Conservation (phyloP, 371 early-diverging fungal species). For the Mortierella sp. region DNA sequence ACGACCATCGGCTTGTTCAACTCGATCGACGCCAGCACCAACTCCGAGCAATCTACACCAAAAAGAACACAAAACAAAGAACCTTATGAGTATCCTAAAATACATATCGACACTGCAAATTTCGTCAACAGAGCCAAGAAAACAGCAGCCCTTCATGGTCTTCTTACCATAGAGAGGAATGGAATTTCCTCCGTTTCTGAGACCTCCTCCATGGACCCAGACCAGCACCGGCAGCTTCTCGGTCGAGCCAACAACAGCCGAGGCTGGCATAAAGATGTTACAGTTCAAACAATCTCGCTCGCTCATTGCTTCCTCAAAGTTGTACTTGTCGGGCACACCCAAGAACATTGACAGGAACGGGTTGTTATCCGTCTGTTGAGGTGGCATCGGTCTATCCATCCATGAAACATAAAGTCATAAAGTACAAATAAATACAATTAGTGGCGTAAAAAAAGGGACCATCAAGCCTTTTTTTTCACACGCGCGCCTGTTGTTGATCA, state of each 20-base stretch:
- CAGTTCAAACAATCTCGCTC: conserved; percentile 35
- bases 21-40: conserved; percentile 19
- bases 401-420: background rate
- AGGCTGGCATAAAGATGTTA: conserved; percentile 29
- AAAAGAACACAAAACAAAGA: background rate
- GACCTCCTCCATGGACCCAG: conserved; percentile 19
- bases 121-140: background rate
- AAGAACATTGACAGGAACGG: background rate
- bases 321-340: background rate
- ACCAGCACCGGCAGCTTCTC: conserved; percentile 27
- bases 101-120: background rate
- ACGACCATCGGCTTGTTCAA: conserved; percentile 29
- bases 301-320: background rate
- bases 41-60: conserved; percentile 13
- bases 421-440: background rate
- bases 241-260: background rate
- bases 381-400: background rate
- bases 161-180: conserved; percentile 15
- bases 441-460: background rate
- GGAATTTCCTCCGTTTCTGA: background rate
- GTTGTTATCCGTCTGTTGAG: conserved; percentile 4
- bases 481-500: background rate
- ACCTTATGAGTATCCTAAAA: background rate
- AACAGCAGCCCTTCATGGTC: background rate
- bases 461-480: background rate